Evolutionary conservation across 106 monocot genomes (phyloP).

Genomic region (Ottelia alismoides): DNA sequence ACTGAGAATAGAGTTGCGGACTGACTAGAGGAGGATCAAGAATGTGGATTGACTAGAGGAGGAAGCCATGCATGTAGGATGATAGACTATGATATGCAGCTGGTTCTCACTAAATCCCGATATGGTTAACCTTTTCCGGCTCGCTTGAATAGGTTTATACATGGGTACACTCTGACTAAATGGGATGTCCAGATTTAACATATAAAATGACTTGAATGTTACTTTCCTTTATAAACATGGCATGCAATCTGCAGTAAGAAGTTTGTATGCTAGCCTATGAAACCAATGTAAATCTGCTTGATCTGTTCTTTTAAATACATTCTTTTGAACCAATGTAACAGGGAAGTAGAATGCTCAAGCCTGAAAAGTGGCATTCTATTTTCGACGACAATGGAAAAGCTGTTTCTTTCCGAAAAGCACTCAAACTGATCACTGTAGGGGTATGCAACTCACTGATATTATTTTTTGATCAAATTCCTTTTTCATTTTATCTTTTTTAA

Average conservation of each 20-base stretch:
- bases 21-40: too few relatives aligned
- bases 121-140: background rate
- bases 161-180: background rate
- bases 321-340: slow-evolving; percentile 1
- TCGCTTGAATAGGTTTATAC: background rate
- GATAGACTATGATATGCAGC: too few relatives aligned
- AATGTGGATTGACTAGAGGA: too few relatives aligned
- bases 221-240: background rate
- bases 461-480: slow-evolving; percentile 1
- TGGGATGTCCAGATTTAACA: background rate
- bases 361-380: slow-evolving; percentile 17
- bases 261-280: too few relatives aligned
- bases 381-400: slow-evolving; percentile 13
- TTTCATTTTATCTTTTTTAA: too few relatives aligned
- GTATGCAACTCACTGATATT: background rate
- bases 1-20: too few relatives aligned
- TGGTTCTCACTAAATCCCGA: too few relatives aligned
- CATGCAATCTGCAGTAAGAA: background rate
- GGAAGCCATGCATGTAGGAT: too few relatives aligned
- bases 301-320: background rate
- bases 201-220: background rate
- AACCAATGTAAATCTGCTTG: too few relatives aligned
- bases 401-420: slow-evolving; percentile 11
- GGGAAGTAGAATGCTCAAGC: slow-evolving; percentile 11
- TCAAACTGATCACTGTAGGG: slow-evolving; percentile 10